phyloP scores from a whole-genome alignment of 805 yeast genomes.

The Kodamaea sagamina region DNA sequence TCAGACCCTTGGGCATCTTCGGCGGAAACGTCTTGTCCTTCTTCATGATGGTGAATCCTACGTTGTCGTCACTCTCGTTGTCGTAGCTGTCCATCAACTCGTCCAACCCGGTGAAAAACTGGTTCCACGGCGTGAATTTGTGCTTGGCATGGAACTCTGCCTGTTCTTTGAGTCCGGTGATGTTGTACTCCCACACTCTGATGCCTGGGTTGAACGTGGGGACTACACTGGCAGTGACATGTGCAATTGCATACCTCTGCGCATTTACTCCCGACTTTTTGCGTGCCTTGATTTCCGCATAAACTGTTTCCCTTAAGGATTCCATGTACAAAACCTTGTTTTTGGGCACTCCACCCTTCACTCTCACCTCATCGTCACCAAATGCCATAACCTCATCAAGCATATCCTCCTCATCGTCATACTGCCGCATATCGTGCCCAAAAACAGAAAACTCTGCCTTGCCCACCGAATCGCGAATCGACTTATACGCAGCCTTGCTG shows the following conservation, averaged over 20 bases:
- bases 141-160: conserved; percentile 16
- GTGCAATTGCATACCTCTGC: conserved; percentile 69
- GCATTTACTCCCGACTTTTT: conserved; percentile 44
- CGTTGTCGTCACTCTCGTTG: conserved; percentile 20
- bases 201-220: conserved; percentile 86
- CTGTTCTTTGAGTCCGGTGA: conserved; percentile 49
- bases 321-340: conserved; percentile 69
- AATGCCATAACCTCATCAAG: conserved; percentile 9
- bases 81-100: conserved; percentile 23
- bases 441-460: conserved; percentile 3
- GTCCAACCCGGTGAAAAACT: conserved; percentile 54
- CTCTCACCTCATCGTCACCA: conserved; percentile 26
- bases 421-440: not conserved
- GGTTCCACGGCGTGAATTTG: conserved; percentile 55
- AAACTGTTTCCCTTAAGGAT: conserved; percentile 52
- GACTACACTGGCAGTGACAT: conserved; percentile 70
- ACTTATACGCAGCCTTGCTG: conserved; percentile 64
- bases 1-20: conserved; percentile 52
- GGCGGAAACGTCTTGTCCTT: conserved; percentile 65
- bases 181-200: conserved; percentile 85
- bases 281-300: conserved; percentile 50
- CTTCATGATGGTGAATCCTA: conserved; percentile 15
- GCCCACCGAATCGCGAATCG: conserved; percentile 31
- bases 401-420: conserved; percentile 20
- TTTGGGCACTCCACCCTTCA: conserved; percentile 64